A percentile compares a stretch with the other conserved stretches of the same genome.
Evolutionary conservation across 768 basidiomycete species (phyloP).

Genomic region (Phylloporus rhodoxanthus): DNA sequence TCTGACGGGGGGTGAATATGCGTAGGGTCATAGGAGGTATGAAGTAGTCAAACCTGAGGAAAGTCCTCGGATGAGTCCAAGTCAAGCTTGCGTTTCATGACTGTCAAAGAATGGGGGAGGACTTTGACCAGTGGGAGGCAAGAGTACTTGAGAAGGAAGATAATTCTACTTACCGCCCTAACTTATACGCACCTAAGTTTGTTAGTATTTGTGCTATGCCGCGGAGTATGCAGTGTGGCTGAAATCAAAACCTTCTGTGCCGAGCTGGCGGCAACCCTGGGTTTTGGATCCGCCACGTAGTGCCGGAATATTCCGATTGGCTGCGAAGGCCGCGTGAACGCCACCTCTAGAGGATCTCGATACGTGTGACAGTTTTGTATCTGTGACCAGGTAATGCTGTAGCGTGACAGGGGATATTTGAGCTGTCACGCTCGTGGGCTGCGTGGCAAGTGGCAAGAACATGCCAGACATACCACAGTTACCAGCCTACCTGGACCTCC

Average conservation of each 20-base stretch:
- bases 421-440: conserved; percentile 14
- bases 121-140: conserved; percentile 5
- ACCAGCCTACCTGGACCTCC: conserved; percentile 46
- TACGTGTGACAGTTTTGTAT: conserved; percentile 8
- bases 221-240: conserved; percentile 19
- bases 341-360: conserved; percentile 8
- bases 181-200: conserved; percentile 30
- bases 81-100: conserved; percentile 72
- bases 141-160: conserved; percentile 24
- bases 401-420: conserved; percentile 13
- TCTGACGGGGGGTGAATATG: conserved; percentile 31
- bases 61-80: conserved; percentile 49
- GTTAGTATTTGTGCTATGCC: conserved; percentile 20
- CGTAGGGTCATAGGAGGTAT: conserved; percentile 11
- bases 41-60: conserved; percentile 37
- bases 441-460: conserved; percentile 28
- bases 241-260: conserved; percentile 17
- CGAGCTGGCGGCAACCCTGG: conserved; percentile 10
- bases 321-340: conserved; percentile 1
- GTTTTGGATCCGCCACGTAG: neutral
- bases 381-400: conserved; percentile 13
- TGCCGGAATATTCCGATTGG: conserved; percentile 29
- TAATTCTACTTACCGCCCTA: conserved; percentile 18
- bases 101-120: conserved; percentile 29
- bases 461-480: conserved; percentile 31